Evolutionary conservation across 164 flowering plant species (phyloP).

Genomic region (Magnolia officinalis): DNA sequence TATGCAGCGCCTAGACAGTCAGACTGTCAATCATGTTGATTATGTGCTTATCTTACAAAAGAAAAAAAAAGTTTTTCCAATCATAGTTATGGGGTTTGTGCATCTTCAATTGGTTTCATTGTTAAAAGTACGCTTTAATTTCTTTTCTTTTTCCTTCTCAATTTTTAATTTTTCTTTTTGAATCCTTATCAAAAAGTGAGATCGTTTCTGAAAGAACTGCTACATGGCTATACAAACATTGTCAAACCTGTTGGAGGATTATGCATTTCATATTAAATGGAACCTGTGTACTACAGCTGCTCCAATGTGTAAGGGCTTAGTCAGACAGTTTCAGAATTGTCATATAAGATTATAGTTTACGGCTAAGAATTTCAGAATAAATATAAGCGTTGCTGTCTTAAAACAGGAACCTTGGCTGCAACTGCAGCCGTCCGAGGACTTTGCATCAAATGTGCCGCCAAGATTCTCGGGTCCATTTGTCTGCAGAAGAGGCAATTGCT

Average conservation of each 20-base stretch:
- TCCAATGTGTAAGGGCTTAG: no score
- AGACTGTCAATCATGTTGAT: background rate
- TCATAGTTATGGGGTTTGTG: background rate
- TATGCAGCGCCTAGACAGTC: no score
- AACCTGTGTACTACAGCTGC: no score
- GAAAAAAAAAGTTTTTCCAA: background rate
- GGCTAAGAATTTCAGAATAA: background rate
- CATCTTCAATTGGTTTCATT: no score
- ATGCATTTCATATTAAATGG: background rate
- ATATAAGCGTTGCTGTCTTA: slow-evolving; percentile 16
- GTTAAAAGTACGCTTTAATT: no score
- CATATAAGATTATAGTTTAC: no score
- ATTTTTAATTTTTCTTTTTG: background rate
- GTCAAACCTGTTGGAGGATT: background rate
- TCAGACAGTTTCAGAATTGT: no score
- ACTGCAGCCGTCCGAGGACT: slow-evolving; percentile 38
- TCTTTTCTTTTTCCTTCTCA: background rate
- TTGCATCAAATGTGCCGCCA: slow-evolving; percentile 72
- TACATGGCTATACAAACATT: background rate
- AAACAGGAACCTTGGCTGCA: slow-evolving; percentile 30
- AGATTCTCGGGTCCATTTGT: slow-evolving; percentile 59
- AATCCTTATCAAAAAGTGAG: background rate
- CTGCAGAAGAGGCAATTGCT: slow-evolving; percentile 76
- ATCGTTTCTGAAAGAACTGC: background rate
- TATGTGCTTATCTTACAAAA: background rate